phyloP scores from a whole-genome alignment of 2,329 filamentous ascomycete genomes.

The Trichoderma asperellum region DNA sequence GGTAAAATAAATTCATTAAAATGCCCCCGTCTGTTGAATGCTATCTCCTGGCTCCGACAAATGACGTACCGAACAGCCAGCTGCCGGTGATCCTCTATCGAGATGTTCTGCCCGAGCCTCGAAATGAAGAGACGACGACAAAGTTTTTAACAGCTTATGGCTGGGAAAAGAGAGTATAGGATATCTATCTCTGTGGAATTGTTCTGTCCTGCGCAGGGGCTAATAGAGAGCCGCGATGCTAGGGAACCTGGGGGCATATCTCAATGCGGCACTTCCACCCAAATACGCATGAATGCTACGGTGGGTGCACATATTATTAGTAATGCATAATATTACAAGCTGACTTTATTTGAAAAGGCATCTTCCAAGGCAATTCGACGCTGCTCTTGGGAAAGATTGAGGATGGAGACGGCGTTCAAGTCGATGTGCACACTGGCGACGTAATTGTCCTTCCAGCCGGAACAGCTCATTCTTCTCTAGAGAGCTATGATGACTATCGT shows the following conservation, averaged over 20 bases:
- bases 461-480: neutral
- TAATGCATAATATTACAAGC: too few relatives aligned
- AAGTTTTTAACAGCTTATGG: neutral
- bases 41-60: neutral
- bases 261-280: slow-evolving; percentile 1
- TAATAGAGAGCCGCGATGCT: neutral
- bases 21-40: neutral
- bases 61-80: neutral
- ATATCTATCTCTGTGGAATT: neutral
- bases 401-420: neutral
- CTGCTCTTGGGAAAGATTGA: slow-evolving; percentile 1
- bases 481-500: slow-evolving; percentile 4
- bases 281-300: slow-evolving; percentile 12
- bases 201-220: neutral
- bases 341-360: neutral
- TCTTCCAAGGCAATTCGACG: slow-evolving; percentile 10
- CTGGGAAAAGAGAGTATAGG: slow-evolving; percentile 5
- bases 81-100: neutral
- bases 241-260: slow-evolving; percentile 13
- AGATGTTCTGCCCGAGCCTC: neutral
- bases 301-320: neutral
- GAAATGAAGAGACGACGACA: neutral
- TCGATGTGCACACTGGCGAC: neutral
- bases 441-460: slow-evolving; percentile 10
- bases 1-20: neutral